Evolutionary conservation across 2,329 filamentous ascomycete species (phyloP).

Genomic region (Ilyonectria robusta): DNA sequence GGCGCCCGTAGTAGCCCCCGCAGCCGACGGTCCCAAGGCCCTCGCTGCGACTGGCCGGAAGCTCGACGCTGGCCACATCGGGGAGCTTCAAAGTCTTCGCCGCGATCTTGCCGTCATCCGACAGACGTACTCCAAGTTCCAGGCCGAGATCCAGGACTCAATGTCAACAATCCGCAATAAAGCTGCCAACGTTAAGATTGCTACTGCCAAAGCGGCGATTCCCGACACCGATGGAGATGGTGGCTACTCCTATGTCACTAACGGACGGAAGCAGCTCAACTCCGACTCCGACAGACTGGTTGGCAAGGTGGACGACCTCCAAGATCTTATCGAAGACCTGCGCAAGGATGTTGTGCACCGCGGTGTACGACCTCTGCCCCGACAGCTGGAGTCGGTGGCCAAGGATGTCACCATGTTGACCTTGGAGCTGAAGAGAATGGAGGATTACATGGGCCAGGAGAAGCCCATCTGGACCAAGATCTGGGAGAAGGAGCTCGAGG

Average conservation of each 20-base stretch:
- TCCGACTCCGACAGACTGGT: conserved; percentile 93
- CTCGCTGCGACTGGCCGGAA: conserved; percentile 56
- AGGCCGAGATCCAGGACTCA: conserved; percentile 87
- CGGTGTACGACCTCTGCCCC: conserved; percentile 90
- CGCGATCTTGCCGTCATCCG: conserved; percentile 92
- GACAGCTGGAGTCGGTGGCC: conserved; percentile 89
- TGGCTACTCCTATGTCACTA: conserved; percentile 88
- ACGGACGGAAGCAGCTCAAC: conserved; percentile 88
- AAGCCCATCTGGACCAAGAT: conserved; percentile 99
- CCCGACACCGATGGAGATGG: conserved; percentile 81
- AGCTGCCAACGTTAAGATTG: conserved; percentile 83
- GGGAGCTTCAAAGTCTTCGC: conserved; percentile 85
- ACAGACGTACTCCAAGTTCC: conserved; percentile 93
- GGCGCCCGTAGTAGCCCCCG: conserved; percentile 60
- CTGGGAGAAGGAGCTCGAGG: conserved; percentile 97
- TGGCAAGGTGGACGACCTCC: conserved; percentile 93
- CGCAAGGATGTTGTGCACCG: conserved; percentile 96
- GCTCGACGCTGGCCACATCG: conserved; percentile 74
- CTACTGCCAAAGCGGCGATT: conserved; percentile 78
- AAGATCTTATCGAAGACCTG: conserved; percentile 95
- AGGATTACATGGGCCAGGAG: conserved; percentile 91
- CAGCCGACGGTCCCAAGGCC: conserved; percentile 58
- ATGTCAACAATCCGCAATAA: conserved; percentile 89
- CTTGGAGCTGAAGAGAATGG: conserved; percentile 92
- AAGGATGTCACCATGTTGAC: conserved; percentile 88